Conservation (phyloP, 306 rosid genomes). For the Inga laurina region DNA sequence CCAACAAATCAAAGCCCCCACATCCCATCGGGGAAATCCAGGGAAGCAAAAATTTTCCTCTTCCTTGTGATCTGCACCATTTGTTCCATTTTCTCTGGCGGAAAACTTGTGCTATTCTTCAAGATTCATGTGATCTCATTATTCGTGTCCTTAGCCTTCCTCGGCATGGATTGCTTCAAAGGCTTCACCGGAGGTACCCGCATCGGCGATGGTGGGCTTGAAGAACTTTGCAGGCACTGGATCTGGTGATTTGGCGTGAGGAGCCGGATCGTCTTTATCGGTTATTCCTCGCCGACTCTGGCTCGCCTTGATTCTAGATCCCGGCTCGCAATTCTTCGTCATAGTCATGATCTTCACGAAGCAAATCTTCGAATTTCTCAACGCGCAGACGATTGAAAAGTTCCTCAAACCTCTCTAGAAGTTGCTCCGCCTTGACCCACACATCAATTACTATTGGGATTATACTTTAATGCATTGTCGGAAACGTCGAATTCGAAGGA, state of each 20-base stretch:
- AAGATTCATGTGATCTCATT: slow-evolving; percentile 75
- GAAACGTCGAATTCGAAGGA: slow-evolving; percentile 70
- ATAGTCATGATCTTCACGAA: background rate
- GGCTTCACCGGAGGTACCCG: slow-evolving; percentile 59
- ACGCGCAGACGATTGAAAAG: background rate
- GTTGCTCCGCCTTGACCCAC: slow-evolving; percentile 56
- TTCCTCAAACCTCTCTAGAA: slow-evolving; percentile 61
- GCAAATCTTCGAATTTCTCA: background rate
- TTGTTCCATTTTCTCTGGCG: slow-evolving; percentile 91
- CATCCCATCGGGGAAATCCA: background rate
- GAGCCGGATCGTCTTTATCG: slow-evolving; percentile 26
- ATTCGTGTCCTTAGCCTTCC: slow-evolving; percentile 78
- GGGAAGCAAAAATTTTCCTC: slow-evolving; percentile 43
- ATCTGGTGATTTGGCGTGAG: slow-evolving; percentile 21
- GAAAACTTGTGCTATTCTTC: slow-evolving; percentile 89
- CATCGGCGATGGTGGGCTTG: slow-evolving; percentile 43
- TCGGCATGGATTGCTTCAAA: slow-evolving; percentile 81
- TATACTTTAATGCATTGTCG: slow-evolving; percentile 62
- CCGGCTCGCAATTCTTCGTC: background rate
- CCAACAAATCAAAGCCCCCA: background rate
- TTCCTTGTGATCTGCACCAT: slow-evolving; percentile 82
- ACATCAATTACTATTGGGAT: background rate
- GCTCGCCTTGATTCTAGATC: background rate
- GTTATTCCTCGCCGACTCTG: background rate
- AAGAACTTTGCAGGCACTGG: slow-evolving; percentile 47